These are phyloP conservation scores for Skeletonema grethae DNA, from an alignment of 108 stramenopile genomes.

Conservation along the genomic window DNA sequence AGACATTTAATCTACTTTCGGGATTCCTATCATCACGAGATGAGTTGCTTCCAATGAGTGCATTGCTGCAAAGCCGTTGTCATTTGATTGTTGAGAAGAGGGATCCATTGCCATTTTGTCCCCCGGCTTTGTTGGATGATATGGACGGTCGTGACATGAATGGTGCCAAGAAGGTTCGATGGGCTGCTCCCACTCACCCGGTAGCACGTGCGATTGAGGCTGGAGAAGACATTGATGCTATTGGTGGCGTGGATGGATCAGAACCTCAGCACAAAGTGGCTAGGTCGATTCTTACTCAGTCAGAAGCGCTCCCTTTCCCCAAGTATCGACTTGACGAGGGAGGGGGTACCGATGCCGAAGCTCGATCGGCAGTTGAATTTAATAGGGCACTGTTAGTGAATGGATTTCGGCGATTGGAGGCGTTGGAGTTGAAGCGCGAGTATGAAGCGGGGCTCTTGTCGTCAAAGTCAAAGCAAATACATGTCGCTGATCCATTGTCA, in stretches of 20 bases:
- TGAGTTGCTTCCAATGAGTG: conserved; percentile 73
- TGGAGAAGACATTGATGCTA: conserved; percentile 42
- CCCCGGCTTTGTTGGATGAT: conserved; percentile 72
- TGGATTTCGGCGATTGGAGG: conserved; percentile 89
- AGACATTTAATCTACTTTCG: conserved; percentile 65
- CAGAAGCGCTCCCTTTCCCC: conserved; percentile 72
- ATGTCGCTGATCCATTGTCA: conserved; percentile 64
- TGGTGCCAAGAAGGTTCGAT: conserved; percentile 43
- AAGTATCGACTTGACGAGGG: conserved; percentile 67
- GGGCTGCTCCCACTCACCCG: conserved; percentile 80
- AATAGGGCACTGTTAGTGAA: conserved; percentile 82
- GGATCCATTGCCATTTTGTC: conserved; percentile 80
- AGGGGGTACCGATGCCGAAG: conserved; percentile 51
- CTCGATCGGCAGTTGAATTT: conserved; percentile 65
- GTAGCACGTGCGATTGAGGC: conserved; percentile 37
- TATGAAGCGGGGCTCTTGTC: conserved; percentile 59
- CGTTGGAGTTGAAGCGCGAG: conserved; percentile 80
- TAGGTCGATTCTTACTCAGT: conserved; percentile 36
- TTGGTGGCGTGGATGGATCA: conserved; percentile 12
- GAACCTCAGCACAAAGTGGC: conserved; percentile 24
- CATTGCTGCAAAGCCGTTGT: conserved; percentile 82
- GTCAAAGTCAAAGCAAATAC: conserved; percentile 12
- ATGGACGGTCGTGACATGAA: conserved; percentile 8
- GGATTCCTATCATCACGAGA: conserved; percentile 54
- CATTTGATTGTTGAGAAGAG: conserved; percentile 84